Conservation (phyloP, 2,329 filamentous ascomycete species). For the Hansfordia pulvinata region DNA sequence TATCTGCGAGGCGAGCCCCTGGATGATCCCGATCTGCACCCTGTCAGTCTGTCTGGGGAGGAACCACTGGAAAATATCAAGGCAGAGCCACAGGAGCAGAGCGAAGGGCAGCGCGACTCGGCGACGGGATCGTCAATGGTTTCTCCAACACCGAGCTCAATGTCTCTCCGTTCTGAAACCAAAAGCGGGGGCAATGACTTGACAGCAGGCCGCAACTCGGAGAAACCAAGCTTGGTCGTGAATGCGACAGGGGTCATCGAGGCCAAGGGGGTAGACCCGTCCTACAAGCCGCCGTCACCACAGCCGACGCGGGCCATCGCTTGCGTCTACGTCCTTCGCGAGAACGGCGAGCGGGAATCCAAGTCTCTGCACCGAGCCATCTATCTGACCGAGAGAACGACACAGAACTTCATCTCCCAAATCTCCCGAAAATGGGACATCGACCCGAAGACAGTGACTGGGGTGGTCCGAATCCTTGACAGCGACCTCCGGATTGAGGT, state of each 20-base stretch:
- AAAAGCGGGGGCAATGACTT: conserved; percentile 36
- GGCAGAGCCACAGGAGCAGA: no score
- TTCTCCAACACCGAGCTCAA: conserved; percentile 52
- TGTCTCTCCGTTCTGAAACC: conserved; percentile 46
- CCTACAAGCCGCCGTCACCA: conserved; percentile 69
- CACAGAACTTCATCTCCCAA: conserved; percentile 58
- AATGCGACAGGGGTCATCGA: conserved; percentile 95
- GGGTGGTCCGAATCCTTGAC: conserved; percentile 58
- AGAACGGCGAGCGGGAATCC: conserved; percentile 43
- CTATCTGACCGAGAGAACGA: conserved; percentile 66
- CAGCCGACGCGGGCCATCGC: conserved; percentile 60
- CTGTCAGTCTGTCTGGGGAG: conserved; percentile 60
- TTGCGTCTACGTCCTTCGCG: conserved; percentile 67
- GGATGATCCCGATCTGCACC: conserved; percentile 69
- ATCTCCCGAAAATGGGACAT: conserved; percentile 72
- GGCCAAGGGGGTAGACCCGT: conserved; percentile 75
- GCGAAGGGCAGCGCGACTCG: no score
- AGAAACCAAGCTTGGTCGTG: conserved; percentile 50
- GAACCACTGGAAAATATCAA: no score
- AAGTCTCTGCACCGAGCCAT: conserved; percentile 82
- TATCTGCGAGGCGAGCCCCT: conserved; percentile 64
- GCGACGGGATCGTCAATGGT: conserved; percentile 48
- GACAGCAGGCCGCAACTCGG: conserved; percentile 42
- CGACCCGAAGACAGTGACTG: conserved; percentile 56
- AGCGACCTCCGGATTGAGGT: conserved; percentile 72